A percentile compares a stretch with the other conserved stretches of the same genome.
phyloP scores from a whole-genome alignment of 257 asterid genomes.

The Solanum okadae region DNA sequence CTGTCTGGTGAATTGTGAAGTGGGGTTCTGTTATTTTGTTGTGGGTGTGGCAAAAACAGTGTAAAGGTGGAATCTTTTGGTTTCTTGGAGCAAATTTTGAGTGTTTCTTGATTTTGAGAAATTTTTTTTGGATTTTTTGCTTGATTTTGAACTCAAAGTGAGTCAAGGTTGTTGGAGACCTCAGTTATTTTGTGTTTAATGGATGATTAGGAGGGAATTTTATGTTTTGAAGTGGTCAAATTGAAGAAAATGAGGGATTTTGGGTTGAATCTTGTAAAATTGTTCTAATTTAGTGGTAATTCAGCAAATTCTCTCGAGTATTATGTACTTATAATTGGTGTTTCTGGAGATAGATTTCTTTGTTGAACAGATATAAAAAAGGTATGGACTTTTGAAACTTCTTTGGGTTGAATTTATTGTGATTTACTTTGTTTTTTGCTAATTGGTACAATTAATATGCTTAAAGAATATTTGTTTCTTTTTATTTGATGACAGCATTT shows the following conservation, averaged over 20 bases:
- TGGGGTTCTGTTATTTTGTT: background rate
- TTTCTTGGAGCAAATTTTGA: background rate
- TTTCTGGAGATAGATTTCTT: constrained; percentile 23
- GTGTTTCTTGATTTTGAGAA: background rate
- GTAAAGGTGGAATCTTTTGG: constrained; percentile 6
- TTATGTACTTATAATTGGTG: constrained; percentile 1
- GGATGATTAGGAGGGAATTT: constrained; percentile 1
- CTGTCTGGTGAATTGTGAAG: background rate
- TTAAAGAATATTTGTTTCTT: background rate
- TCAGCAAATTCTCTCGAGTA: constrained; percentile 1
- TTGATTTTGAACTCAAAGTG: background rate
- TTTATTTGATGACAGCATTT: constrained; percentile 21
- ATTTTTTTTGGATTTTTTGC: background rate
- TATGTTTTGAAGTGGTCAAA: background rate
- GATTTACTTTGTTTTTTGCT: background rate
- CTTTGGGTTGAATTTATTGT: background rate
- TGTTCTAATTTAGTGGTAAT: constrained; percentile 1
- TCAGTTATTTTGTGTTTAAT: background rate
- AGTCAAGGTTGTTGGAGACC: background rate
- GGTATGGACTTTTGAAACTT: constrained; percentile 21
- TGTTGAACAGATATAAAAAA: constrained; percentile 7
- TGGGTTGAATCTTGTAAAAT: background rate
- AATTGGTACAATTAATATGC: background rate
- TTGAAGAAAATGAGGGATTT: constrained; percentile 16
- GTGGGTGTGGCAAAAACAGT: background rate